Conservation (phyloP, 495 filamentous ascomycete genomes). For the Penicillium longicatenatum region DNA sequence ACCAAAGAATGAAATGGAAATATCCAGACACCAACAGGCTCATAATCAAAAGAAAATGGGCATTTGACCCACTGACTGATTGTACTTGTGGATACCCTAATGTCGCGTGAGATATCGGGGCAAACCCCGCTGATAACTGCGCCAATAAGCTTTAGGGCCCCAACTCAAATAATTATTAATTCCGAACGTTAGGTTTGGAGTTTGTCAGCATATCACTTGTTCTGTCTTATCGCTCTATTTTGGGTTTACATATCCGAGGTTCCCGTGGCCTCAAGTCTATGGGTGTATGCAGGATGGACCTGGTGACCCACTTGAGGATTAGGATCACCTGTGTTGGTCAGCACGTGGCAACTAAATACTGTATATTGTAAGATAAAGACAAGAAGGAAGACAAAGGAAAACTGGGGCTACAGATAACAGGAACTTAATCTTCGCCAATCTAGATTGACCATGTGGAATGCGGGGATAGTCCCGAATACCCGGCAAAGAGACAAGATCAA, state of each 20-base stretch:
- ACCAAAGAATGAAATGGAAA: neutral
- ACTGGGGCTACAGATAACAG: too few relatives aligned
- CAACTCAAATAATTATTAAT: slow-evolving; percentile 3
- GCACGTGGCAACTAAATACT: too few relatives aligned
- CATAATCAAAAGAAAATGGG: neutral
- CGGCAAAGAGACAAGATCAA: too few relatives aligned
- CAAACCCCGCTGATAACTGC: slow-evolving; percentile 13
- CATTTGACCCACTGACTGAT: neutral
- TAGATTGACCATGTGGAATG: too few relatives aligned
- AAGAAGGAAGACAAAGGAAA: too few relatives aligned
- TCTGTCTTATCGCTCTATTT: neutral
- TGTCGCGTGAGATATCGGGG: neutral
- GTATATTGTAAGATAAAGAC: too few relatives aligned
- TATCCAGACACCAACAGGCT: neutral
- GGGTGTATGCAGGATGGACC: too few relatives aligned
- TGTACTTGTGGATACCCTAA: neutral
- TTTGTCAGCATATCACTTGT: neutral
- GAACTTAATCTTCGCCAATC: too few relatives aligned
- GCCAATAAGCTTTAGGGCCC: neutral
- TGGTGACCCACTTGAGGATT: too few relatives aligned
- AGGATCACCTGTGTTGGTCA: too few relatives aligned
- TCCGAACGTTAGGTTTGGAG: neutral
- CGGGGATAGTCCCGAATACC: too few relatives aligned
- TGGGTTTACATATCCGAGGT: neutral
- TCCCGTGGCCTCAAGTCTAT: neutral